Evolutionary conservation across 352 stramenopile genomes (phyloP), one percentile per base, ranked within the genome.

Genomic region (Achlya hypogyna): DNA sequence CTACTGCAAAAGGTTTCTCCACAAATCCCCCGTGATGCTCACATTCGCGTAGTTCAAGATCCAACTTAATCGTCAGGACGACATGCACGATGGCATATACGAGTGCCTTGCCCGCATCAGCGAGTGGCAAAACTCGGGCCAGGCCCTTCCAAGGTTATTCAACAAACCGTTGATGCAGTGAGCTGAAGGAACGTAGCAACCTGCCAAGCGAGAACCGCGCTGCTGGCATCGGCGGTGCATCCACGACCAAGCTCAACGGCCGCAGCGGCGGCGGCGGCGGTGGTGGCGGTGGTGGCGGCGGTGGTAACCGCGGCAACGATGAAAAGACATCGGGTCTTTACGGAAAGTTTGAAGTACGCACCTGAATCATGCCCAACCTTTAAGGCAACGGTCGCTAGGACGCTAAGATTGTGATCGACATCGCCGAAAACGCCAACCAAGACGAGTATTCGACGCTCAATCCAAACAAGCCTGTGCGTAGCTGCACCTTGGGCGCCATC

Each of bases 371-470:
- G 51, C 25, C 27, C 32, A 31, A 38, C 16, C 4, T 58, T 20
- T 47, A 20, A 51, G 3, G 25, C 8, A 10, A 10, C 58, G 8
- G 12, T 10, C 1, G 25, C 0, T 52, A 79, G 71, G 85, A 91
- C n/a, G 75, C 88, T 65, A 82, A 94, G 59, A 94, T 94, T 64
- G 83, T 94, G 23, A 83, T 94, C 40, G 85, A 94, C 65, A 94
- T 94, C 56, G 82, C 79, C 42, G 81, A 79, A 6, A 90, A 82
- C 29, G 77, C 89, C 62, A 78, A 89, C 53, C 83, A 91, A 27
- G 83, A 94, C 56, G 85, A 94, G 52, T 94, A 94, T 72, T 71
- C 91, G 62, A 76, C 49, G 31, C 49, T 84, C 20, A 83, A 88
- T 47, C 69, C 77, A 52, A 89, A 91, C 14, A 91, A 93, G 72